Conservation (phyloP, 2,329 filamentous ascomycete genomes). For the Zymoseptoria ardabiliae region DNA sequence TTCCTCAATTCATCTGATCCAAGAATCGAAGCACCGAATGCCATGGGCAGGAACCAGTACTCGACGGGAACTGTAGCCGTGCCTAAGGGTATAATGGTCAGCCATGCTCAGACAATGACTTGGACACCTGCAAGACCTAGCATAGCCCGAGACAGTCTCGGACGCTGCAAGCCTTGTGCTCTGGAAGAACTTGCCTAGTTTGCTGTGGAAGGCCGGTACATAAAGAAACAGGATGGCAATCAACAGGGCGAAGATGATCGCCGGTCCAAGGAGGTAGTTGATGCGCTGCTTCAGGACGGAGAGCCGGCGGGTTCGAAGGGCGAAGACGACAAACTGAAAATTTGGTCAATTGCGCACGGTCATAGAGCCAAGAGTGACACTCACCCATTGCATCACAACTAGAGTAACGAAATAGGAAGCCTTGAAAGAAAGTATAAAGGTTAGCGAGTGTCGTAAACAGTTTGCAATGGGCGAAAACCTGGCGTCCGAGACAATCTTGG, state of each 20-base stretch:
- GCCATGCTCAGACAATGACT: too few species aligned
- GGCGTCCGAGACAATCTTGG: too few species aligned
- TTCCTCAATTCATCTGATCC: slow-evolving; percentile 62
- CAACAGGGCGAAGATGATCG: slow-evolving; percentile 59
- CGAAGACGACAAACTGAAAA: slow-evolving; percentile 69
- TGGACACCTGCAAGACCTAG: too few species aligned
- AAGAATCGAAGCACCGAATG: slow-evolving; percentile 60
- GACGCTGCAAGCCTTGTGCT: too few species aligned
- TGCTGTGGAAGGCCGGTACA: slow-evolving; percentile 55
- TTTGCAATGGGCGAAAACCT: too few species aligned
- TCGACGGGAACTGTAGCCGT: slow-evolving; percentile 61
- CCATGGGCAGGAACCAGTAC: slow-evolving; percentile 69
- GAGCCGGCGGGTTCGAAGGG: slow-evolving; percentile 53
- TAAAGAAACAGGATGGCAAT: slow-evolving; percentile 63
- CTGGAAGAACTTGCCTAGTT: slow-evolving; percentile 35
- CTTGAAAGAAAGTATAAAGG: too few species aligned
- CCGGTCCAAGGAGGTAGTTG: slow-evolving; percentile 63
- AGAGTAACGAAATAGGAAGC: too few species aligned
- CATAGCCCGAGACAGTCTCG: too few species aligned
- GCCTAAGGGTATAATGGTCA: too few species aligned
- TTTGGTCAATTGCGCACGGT: background rate
- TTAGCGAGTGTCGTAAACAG: too few species aligned
- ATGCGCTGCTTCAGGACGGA: slow-evolving; percentile 67
- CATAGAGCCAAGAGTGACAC: background rate
- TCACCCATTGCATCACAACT: slow-evolving; percentile 60